phyloP scores from a whole-genome alignment of 495 filamentous ascomycete species.

The Parathielavia appendiculata region DNA sequence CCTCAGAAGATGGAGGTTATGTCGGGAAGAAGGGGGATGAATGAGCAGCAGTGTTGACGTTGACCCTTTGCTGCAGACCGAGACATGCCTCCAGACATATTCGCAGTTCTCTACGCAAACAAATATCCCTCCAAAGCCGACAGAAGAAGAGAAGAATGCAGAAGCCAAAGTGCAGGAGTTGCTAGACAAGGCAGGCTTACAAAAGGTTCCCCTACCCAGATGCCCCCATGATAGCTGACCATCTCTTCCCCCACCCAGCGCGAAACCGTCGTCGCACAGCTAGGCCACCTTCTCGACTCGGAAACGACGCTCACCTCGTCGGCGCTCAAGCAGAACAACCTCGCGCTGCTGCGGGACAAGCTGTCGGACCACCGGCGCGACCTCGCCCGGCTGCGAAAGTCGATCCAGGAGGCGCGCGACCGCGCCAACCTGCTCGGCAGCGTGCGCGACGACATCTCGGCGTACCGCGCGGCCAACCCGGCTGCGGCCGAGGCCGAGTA shows the following conservation, averaged over 20 bases:
- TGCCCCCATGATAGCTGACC: slow-evolving; percentile 11
- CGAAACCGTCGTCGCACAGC: slow-evolving; percentile 73
- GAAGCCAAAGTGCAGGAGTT: slow-evolving; percentile 82
- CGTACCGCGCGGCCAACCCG: slow-evolving; percentile 77
- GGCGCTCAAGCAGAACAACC: slow-evolving; percentile 89
- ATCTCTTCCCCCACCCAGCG: slow-evolving; percentile 48
- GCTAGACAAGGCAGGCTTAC: slow-evolving; percentile 72
- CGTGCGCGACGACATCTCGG: slow-evolving; percentile 86
- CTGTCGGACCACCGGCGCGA: slow-evolving; percentile 82
- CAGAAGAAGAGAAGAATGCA: slow-evolving; percentile 74
- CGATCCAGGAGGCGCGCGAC: slow-evolving; percentile 68
- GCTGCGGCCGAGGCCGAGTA: slow-evolving; percentile 84
- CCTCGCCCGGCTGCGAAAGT: slow-evolving; percentile 61
- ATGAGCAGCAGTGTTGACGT: not conserved
- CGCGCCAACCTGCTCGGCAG: slow-evolving; percentile 86
- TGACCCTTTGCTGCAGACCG: slow-evolving; percentile 56
- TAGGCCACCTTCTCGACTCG: slow-evolving; percentile 86
- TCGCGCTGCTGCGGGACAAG: slow-evolving; percentile 85
- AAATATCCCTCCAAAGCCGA: slow-evolving; percentile 74
- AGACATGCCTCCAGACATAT: slow-evolving; percentile 89
- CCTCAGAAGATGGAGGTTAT: not conserved
- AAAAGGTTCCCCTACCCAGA: not conserved
- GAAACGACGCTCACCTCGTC: slow-evolving; percentile 85
- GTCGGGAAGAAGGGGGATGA: not conserved
- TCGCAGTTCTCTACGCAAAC: slow-evolving; percentile 84